Conservation (phyloP, 257 asterid genomes). For the Cordia subcordata region DNA sequence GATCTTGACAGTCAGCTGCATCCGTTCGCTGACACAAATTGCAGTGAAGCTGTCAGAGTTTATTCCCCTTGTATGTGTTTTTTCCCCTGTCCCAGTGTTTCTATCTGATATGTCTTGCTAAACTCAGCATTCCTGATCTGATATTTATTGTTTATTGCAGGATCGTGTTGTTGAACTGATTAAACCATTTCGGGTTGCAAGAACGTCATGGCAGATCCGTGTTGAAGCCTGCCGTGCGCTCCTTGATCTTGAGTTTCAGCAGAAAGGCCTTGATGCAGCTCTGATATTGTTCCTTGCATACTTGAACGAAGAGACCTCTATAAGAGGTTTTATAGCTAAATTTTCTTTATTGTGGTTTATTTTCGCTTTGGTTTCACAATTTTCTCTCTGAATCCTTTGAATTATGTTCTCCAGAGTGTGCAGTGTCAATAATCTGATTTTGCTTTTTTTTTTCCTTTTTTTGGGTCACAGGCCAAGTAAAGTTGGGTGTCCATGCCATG, state of each 20-base stretch:
- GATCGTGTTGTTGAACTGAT: constrained; percentile 66
- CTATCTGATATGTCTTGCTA: background rate
- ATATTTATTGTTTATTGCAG: constrained; percentile 38
- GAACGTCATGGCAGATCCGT: constrained; percentile 61
- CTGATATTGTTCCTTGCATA: constrained; percentile 60
- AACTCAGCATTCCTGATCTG: constrained; percentile 9
- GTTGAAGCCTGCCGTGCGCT: constrained; percentile 85
- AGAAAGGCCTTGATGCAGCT: constrained; percentile 77
- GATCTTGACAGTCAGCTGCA: constrained; percentile 75
- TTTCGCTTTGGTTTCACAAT: background rate
- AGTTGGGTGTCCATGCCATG: constrained; percentile 73
- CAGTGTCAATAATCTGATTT: background rate
- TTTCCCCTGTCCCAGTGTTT: constrained; percentile 8
- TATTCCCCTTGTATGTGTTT: constrained; percentile 81
- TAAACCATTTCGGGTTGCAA: constrained; percentile 53
- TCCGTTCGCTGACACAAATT: constrained; percentile 74
- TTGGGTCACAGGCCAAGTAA: constrained; percentile 70
- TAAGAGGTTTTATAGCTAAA: constrained; percentile 55
- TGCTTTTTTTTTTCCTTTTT: constrained; percentile 10
- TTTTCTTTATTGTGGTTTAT: background rate
- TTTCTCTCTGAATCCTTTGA: too few relatives aligned
- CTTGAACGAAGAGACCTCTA: constrained; percentile 63
- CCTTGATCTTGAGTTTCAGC: constrained; percentile 84
- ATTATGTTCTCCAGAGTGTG: background rate
- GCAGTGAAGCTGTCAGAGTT: constrained; percentile 81